Evolutionary conservation across 495 filamentous ascomycete genomes (phyloP).

Genomic region (Penicillium crystallinum): DNA sequence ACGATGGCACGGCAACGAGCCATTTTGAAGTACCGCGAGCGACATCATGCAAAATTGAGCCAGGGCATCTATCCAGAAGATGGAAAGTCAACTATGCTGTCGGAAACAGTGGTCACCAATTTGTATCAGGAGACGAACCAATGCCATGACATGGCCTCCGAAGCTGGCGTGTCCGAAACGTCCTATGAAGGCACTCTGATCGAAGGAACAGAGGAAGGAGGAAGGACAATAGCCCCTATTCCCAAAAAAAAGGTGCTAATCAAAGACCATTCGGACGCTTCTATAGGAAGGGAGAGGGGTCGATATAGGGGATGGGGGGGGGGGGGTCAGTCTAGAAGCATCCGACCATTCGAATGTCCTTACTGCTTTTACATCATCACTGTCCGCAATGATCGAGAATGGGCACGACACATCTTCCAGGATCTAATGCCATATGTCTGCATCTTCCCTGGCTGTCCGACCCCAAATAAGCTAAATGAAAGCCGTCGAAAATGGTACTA

Average conservation of each 20-base stretch:
- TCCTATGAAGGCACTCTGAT: constrained; percentile 6
- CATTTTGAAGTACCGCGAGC: constrained; percentile 14
- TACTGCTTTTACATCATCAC: constrained; percentile 23
- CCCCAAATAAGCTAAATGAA: constrained; percentile 14
- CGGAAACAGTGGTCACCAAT: constrained; percentile 7
- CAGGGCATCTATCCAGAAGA: constrained; percentile 4
- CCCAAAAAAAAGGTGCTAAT: constrained; percentile 6
- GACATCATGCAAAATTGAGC: constrained; percentile 12
- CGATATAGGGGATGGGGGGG: too few relatives aligned
- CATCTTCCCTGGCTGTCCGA: constrained; percentile 13
- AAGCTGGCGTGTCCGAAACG: not conserved
- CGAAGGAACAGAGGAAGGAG: not conserved
- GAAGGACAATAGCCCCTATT: not conserved
- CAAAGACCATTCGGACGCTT: too few relatives aligned
- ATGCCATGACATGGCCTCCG: not conserved
- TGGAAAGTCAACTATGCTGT: not conserved
- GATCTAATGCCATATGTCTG: constrained; percentile 30
- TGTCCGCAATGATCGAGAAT: constrained; percentile 3
- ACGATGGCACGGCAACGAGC: constrained; percentile 15
- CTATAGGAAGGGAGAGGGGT: too few relatives aligned
- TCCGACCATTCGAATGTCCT: constrained; percentile 25
- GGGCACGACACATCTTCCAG: constrained; percentile 24
- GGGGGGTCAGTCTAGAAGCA: too few relatives aligned
- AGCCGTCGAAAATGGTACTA: constrained; percentile 21
- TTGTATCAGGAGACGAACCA: not conserved